These are phyloP conservation scores for Malus orientalis DNA, from an alignment of 306 rosid genomes.

Conservation along the genomic window DNA sequence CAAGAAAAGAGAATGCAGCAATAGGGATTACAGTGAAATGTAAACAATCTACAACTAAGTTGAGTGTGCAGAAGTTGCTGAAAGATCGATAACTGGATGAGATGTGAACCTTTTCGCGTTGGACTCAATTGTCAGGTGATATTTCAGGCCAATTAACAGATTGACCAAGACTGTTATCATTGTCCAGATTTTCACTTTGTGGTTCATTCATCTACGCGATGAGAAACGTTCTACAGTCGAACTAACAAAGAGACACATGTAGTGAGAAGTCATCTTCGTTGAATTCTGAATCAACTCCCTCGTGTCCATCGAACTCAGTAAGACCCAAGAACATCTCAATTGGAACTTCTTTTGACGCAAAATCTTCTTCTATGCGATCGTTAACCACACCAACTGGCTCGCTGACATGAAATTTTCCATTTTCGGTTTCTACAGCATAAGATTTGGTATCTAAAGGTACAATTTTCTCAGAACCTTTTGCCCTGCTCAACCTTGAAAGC, in stretches of 20 bases:
- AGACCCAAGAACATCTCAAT: constrained; percentile 55
- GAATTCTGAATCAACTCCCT: constrained; percentile 39
- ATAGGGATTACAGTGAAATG: too few species aligned
- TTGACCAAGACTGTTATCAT: too few species aligned
- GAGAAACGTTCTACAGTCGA: too few species aligned
- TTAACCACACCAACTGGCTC: background rate
- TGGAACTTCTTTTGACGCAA: constrained; percentile 19
- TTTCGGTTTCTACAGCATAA: background rate
- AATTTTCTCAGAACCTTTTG: constrained; percentile 11
- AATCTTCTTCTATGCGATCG: background rate
- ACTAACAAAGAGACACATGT: background rate
- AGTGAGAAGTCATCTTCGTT: constrained; percentile 19
- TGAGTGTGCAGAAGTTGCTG: too few species aligned
- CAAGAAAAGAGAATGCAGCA: too few species aligned
- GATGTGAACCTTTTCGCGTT: too few species aligned
- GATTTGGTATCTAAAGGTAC: background rate
- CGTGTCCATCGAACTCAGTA: constrained; percentile 49
- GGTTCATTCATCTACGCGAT: too few species aligned
- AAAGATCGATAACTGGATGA: too few species aligned
- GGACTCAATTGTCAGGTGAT: too few species aligned
- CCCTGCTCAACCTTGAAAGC: constrained; percentile 24
- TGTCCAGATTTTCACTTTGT: too few species aligned
- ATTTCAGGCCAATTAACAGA: too few species aligned
- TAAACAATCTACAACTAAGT: too few species aligned
- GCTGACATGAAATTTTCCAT: background rate